phyloP scores from a whole-genome alignment of 2,329 filamentous ascomycete species.

The Pseudogymnoascus sp. region DNA sequence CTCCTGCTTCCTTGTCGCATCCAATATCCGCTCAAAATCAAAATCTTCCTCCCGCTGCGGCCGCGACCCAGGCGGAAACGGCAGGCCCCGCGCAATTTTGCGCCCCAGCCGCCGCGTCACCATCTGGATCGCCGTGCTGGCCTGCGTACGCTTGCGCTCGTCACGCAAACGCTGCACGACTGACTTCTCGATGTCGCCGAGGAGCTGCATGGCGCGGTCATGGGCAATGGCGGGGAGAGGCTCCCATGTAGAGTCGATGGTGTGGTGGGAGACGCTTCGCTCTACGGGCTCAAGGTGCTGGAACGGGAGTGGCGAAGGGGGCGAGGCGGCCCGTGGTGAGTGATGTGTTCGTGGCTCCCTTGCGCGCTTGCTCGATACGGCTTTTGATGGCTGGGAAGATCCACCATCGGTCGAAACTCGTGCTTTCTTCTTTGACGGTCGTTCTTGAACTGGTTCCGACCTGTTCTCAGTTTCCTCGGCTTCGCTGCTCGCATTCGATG shows the following conservation, averaged over 20 bases:
- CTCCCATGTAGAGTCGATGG: constrained; percentile 62
- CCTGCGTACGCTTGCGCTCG: constrained; percentile 37
- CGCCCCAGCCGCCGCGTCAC: constrained; percentile 48
- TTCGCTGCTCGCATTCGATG: background rate
- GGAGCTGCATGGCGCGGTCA: constrained; percentile 45
- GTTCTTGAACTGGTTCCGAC: background rate
- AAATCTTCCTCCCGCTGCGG: constrained; percentile 50
- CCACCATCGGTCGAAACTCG: constrained; percentile 10
- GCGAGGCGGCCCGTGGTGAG: background rate
- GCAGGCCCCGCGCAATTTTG: constrained; percentile 51
- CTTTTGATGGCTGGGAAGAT: background rate
- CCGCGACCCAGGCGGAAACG: constrained; percentile 52
- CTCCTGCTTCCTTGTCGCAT: constrained; percentile 49
- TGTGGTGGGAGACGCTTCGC: constrained; percentile 49
- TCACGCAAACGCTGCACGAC: constrained; percentile 49
- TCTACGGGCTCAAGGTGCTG: constrained; percentile 44
- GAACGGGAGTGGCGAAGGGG: constrained; percentile 30
- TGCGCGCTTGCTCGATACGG: background rate
- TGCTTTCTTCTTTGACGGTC: background rate
- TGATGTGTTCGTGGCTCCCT: background rate
- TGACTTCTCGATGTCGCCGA: constrained; percentile 52
- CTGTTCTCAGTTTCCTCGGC: background rate
- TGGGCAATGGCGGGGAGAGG: constrained; percentile 48
- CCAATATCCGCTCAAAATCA: constrained; percentile 56
- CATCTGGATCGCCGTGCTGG: constrained; percentile 43